These are phyloP conservation scores for Plectosphaerella cucumerina DNA, from an alignment of 2,329 filamentous ascomycete species.

Conservation along the genomic window DNA sequence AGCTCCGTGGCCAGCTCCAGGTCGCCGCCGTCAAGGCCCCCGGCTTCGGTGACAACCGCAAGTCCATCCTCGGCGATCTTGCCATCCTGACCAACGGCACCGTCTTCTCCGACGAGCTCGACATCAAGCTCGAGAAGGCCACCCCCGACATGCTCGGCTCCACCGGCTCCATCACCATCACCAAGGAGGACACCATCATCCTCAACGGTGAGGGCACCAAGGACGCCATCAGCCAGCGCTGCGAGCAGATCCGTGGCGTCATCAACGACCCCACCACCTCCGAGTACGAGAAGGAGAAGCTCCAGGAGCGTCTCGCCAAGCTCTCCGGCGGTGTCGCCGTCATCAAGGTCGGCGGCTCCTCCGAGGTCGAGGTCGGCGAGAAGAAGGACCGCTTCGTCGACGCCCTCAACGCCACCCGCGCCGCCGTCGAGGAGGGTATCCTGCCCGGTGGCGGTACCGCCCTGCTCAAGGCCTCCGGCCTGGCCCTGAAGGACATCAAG, in stretches of 20 bases:
- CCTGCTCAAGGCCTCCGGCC: slow-evolving; percentile 92
- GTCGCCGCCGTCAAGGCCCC: slow-evolving; percentile 98
- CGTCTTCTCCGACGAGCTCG: slow-evolving; percentile 97
- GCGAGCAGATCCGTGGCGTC: slow-evolving; percentile 98
- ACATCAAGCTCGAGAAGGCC: slow-evolving; percentile 98
- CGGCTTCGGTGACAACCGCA: slow-evolving; percentile 99
- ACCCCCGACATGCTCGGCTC: slow-evolving; percentile 94
- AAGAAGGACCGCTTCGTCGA: slow-evolving; percentile 99
- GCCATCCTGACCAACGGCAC: slow-evolving; percentile 93
- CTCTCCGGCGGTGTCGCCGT: slow-evolving; percentile 98
- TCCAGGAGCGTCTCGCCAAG: slow-evolving; percentile 99
- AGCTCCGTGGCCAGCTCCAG: slow-evolving; percentile 98
- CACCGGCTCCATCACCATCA: slow-evolving; percentile 98
- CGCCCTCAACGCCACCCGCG: slow-evolving; percentile 94
- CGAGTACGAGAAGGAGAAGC: slow-evolving; percentile 99
- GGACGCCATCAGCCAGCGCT: slow-evolving; percentile 88
- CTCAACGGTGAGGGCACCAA: slow-evolving; percentile 96
- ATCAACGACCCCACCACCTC: slow-evolving; percentile 91
- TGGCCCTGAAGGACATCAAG: slow-evolving; percentile 81
- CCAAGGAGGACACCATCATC: slow-evolving; percentile 99
- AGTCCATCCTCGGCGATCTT: slow-evolving; percentile 97
- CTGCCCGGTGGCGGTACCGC: slow-evolving; percentile 97
- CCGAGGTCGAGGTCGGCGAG: slow-evolving; percentile 97
- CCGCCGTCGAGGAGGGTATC: slow-evolving; percentile 98
- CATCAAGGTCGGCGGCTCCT: slow-evolving; percentile 97